Percentiles rank a stretch among this genome's conserved stretches.
These are phyloP conservation scores for Backusella australiensis DNA, from an alignment of 192 early-diverging fungal species.

Conservation along the genomic window DNA sequence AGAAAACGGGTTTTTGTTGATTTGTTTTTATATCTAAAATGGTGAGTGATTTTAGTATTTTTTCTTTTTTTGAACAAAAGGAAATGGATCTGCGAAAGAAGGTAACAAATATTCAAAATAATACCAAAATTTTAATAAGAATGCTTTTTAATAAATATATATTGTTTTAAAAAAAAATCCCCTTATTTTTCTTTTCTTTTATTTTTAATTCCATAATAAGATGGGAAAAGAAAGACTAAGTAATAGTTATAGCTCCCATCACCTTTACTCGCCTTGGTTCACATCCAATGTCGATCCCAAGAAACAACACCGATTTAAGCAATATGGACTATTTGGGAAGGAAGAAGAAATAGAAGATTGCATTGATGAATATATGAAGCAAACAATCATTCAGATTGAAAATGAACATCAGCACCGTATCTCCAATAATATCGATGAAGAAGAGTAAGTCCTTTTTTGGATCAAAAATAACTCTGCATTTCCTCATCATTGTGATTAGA, in stretches of 20 bases:
- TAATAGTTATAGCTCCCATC: neutral
- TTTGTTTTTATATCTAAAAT: too few relatives aligned
- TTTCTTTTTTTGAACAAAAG: too few relatives aligned
- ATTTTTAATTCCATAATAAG: neutral
- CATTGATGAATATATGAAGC: neutral
- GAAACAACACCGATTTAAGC: neutral
- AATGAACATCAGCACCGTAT: constrained; percentile 1
- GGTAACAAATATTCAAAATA: too few relatives aligned
- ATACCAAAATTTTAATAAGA: too few relatives aligned
- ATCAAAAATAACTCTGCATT: neutral
- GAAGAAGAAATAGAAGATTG: neutral
- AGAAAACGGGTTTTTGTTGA: too few relatives aligned
- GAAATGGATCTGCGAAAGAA: too few relatives aligned
- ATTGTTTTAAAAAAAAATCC: too few relatives aligned
- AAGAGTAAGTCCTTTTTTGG: neutral
- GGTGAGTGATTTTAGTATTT: too few relatives aligned
- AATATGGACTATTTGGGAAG: neutral
- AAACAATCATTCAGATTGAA: constrained; percentile 4
- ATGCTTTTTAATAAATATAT: too few relatives aligned
- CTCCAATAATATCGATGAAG: neutral
- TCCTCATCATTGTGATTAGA: neutral
- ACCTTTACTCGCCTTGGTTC: neutral
- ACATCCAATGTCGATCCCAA: neutral
- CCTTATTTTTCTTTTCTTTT: too few relatives aligned
- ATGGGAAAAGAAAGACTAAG: constrained; percentile 10